Evolutionary conservation across 139 green algal genomes (phyloP).

Genomic region (Axilococcus clingmanii): DNA sequence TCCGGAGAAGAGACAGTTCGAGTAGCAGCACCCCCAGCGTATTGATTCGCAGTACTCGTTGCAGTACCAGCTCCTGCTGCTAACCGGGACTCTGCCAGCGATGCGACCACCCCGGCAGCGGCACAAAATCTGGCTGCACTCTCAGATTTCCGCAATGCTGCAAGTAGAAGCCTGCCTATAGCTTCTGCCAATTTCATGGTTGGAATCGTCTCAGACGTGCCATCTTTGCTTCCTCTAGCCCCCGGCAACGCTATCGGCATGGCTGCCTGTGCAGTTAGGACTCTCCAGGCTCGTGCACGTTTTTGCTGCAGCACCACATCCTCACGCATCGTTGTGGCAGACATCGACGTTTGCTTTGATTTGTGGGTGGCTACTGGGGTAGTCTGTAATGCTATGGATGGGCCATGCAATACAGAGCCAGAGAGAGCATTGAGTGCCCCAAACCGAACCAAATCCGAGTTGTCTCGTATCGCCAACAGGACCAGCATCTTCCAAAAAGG

Average conservation of each 20-base stretch:
- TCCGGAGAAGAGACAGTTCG: conserved; percentile 11
- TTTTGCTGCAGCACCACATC: conserved; percentile 22
- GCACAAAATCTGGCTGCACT: conserved; percentile 13
- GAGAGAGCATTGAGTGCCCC: conserved; percentile 52
- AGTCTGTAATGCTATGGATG: too few relatives aligned
- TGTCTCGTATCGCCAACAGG: conserved; percentile 49
- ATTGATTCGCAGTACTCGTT: too few relatives aligned
- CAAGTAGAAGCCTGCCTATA: conserved; percentile 26
- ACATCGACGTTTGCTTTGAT: background rate
- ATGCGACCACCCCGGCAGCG: conserved; percentile 7
- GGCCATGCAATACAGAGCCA: conserved; percentile 13
- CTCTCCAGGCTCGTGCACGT: conserved; percentile 45
- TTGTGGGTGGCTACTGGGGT: background rate
- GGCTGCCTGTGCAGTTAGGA: conserved; percentile 39
- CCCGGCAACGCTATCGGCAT: conserved; percentile 13
- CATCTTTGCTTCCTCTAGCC: too few relatives aligned
- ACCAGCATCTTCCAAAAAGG: conserved; percentile 39
- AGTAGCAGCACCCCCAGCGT: background rate
- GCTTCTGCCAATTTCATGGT: conserved; percentile 22
- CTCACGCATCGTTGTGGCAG: conserved; percentile 12
- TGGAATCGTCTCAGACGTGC: background rate
- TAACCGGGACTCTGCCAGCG: conserved; percentile 25
- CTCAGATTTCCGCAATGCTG: conserved; percentile 25
- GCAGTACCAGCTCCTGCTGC: conserved; percentile 11
- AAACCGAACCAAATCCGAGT: conserved; percentile 47